Evolutionary conservation across 2,329 filamentous ascomycete genomes (phyloP), one percentile per base, ranked within the genome.

Genomic region (Fusarium sp.): DNA sequence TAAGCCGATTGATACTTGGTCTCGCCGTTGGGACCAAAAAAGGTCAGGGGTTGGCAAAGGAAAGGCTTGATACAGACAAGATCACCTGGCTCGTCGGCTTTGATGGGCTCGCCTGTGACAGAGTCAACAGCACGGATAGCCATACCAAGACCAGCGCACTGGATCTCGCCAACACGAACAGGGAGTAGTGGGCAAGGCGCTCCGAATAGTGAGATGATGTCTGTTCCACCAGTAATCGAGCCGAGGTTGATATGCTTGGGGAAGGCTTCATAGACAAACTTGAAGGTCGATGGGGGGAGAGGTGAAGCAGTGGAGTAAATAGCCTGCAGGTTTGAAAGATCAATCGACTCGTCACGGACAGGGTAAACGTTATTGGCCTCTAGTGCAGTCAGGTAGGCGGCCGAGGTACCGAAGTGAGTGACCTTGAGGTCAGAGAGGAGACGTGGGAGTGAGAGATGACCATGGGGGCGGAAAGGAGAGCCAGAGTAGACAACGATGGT

Each of bases 291-390:
- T 0, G 96, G 96, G 1, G 96, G 95, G 3, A 99, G 86, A 6
- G 96, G 95, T 2, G 95, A 97, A 37, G 95, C 96, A 3, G 96
- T 98, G 25, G 94, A 97, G 85, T 98, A 98, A 67, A 99, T 94
- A 8, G 95, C 94, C 80, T 92, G 89, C 19, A 99, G 86, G 4
- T 86, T 86, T 1, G 87, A 87, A 30, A 96, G 87, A 67, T 90
- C 86, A 18, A 91, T 82, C 33, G 84, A 83, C 1, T 84, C 78
- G 64, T 90, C 87, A 28, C 85, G 81, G 50, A 86, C 81, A 2
- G 93, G 93, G 33, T 80, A 81, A 47, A 94, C 82, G 25, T 85
- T 85, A 72, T 93, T 93, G 71, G 97, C 93, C 81, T 99, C 96
- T 13, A 99, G 89, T 8, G 97, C 88, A 1, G 93, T 96, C 19